Percentiles rank a stretch among this genome's conserved stretches.
Evolutionary conservation across 2,329 filamentous ascomycete genomes (phyloP).

Genomic region (Paecilomyces formosus): DNA sequence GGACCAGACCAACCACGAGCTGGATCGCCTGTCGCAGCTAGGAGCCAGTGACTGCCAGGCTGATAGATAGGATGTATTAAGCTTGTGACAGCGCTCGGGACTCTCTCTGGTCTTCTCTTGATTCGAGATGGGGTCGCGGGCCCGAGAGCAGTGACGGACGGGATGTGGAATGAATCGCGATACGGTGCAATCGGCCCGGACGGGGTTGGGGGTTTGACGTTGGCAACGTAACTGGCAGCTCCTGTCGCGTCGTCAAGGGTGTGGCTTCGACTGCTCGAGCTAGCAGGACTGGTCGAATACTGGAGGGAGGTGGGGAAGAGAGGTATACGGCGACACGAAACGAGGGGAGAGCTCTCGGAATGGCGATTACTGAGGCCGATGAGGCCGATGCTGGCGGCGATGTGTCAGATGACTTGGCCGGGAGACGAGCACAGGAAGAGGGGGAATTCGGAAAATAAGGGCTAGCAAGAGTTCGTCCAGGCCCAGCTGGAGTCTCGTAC

Average conservation of each 20-base stretch:
- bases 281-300: not conserved
- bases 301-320: not conserved
- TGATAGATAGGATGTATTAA: conserved; percentile 4
- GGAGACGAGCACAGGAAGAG: not conserved
- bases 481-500: not conserved
- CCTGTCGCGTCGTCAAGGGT: not conserved
- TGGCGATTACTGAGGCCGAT: not conserved
- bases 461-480: not conserved
- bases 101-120: not conserved
- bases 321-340: not conserved
- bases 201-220: not conserved
- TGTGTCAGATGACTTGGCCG: not conserved
- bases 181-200: not conserved
- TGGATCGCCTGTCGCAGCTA: conserved; percentile 2
- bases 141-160: not conserved
- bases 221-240: not conserved
- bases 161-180: not conserved
- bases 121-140: not conserved
- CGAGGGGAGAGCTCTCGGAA: not conserved
- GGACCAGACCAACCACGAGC: conserved; percentile 11
- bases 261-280: not conserved
- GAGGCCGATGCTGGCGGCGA: not conserved
- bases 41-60: not conserved
- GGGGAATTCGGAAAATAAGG: not conserved
- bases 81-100: conserved; percentile 15